Evolutionary conservation across 73 alveolate genomes (phyloP), one percentile per base, ranked within the genome.

Genomic region (Paramecium bursaria): DNA sequence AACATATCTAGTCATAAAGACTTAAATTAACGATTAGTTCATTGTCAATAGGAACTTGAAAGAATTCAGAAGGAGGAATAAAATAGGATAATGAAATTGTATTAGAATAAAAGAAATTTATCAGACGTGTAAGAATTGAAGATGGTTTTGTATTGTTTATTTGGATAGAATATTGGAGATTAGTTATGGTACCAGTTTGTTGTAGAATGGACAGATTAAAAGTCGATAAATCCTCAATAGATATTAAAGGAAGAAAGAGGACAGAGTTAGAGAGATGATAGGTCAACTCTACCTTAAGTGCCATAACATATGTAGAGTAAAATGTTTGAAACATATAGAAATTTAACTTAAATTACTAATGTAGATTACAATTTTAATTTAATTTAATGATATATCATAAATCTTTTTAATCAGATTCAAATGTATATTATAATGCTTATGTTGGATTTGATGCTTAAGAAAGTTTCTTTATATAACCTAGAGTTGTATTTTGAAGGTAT

Each of bases 101-200:
- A 67, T 67, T 67, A 42, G 1, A 67, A 67, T 42, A 67, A 67
- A 42, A 67, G 44, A 67, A 21, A 25, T 15, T 42, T 67, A 35
- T 67, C 82, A 10, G 82, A 67, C 13, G 35, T 67, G 7, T 44
- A 67, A 19, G 82, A 67, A 42, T 67, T 67, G 13, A 67, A 67
- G 22, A 67, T 67, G 82, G 82, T 67, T 3, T 25, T 67, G 55
- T 67, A 67, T 67, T 53, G 60, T 39, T 3, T 67, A 27, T 67
- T 67, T 67, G 82, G 82, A 35, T 67, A 67, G 14, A 39, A 42
- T 15, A 3, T 67, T 14, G 82, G 82, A 67, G 82, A 67, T 67
- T 67, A 67, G 21, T 17, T 25, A 19, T 67, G 82, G 82, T 31
- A 30, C 15, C 4, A 19, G 21, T 67, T 67, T 67, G 82, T 67